phyloP scores from a whole-genome alignment of 2,329 filamentous ascomycete genomes.

The Clathrospora elynae region DNA sequence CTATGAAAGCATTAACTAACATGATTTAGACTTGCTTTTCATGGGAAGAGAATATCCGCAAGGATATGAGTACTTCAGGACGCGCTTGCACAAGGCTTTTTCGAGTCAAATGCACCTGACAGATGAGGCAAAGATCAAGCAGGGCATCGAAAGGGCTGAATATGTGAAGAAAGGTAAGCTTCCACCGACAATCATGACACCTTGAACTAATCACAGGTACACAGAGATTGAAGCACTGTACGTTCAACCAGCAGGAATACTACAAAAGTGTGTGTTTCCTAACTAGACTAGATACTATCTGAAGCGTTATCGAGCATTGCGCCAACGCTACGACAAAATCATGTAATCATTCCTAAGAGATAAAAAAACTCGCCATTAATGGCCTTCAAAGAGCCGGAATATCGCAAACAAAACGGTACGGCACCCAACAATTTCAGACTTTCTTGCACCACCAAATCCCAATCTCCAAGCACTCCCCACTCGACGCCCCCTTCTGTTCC shows the following conservation, averaged over 20 bases:
- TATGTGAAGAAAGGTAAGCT: conserved; percentile 84
- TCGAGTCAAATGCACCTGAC: conserved; percentile 71
- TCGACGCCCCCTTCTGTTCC: conserved; percentile 75
- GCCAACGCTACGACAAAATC: conserved; percentile 72
- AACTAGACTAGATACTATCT: conserved; percentile 74
- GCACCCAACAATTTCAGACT: conserved; percentile 44
- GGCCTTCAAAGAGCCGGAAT: conserved; percentile 26
- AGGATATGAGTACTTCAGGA: conserved; percentile 81
- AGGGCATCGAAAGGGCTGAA: conserved; percentile 76
- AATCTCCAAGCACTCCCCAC: conserved; percentile 80
- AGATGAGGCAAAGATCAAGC: conserved; percentile 75
- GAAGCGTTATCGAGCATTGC: conserved; percentile 84
- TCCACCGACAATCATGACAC: background rate
- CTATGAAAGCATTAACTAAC: conserved; percentile 8
- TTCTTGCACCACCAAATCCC: conserved; percentile 69
- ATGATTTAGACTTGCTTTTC: conserved; percentile 73
- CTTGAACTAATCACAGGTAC: background rate
- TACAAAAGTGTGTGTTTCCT: conserved; percentile 5
- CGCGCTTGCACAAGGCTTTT: conserved; percentile 84
- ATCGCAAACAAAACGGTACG: conserved; percentile 34
- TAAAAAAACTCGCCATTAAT: conserved; percentile 12
- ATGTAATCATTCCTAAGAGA: conserved; percentile 18
- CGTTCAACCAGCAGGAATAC: conserved; percentile 50
- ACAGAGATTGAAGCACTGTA: conserved; percentile 92
- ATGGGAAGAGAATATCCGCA: conserved; percentile 85